A percentile compares a stretch with the other conserved stretches of the same genome.
These are phyloP conservation scores for Letharia lupina DNA, from an alignment of 495 filamentous ascomycete species.

Conservation along the genomic window DNA sequence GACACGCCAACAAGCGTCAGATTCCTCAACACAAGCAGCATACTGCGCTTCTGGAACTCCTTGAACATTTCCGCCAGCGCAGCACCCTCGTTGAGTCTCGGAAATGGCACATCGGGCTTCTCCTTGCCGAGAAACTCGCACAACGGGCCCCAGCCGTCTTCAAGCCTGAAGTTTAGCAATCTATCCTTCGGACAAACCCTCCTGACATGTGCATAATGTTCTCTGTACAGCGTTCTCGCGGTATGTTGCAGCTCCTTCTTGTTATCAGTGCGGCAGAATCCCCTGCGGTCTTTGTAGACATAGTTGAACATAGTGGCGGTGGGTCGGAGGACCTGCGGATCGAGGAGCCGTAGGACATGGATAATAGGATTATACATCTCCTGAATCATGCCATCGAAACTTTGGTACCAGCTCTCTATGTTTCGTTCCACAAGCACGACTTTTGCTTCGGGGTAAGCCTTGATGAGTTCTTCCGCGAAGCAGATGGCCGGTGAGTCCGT, in stretches of 20 bases:
- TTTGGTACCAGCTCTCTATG: conserved; percentile 23
- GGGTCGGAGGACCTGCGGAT: conserved; percentile 11
- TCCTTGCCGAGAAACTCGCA: conserved; percentile 41
- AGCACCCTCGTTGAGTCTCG: conserved; percentile 28
- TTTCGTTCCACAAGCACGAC: conserved; percentile 43
- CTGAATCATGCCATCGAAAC: conserved; percentile 19
- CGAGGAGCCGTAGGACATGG: conserved; percentile 8
- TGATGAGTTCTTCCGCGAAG: conserved; percentile 45
- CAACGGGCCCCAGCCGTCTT: conserved; percentile 44
- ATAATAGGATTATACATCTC: not conserved
- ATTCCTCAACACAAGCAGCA: not conserved
- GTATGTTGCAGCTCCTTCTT: conserved; percentile 17
- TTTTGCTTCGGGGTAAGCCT: conserved; percentile 47
- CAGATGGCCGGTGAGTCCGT: conserved; percentile 41
- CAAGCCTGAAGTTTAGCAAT: conserved; percentile 40
- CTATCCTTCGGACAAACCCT: conserved; percentile 36
- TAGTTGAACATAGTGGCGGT: not conserved
- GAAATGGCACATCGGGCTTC: conserved; percentile 35
- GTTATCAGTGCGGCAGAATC: conserved; percentile 12
- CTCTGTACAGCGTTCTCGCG: conserved; percentile 22
- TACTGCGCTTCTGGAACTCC: not conserved
- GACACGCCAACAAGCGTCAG: not conserved
- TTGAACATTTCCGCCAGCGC: conserved; percentile 15
- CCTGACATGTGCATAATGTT: conserved; percentile 33
- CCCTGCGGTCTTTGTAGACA: conserved; percentile 12